Percentiles rank a stretch among this genome's conserved stretches.
These are phyloP conservation scores for Phaeomoniella chlamydospora DNA, from an alignment of 2,329 filamentous ascomycete genomes.

Conservation along the genomic window DNA sequence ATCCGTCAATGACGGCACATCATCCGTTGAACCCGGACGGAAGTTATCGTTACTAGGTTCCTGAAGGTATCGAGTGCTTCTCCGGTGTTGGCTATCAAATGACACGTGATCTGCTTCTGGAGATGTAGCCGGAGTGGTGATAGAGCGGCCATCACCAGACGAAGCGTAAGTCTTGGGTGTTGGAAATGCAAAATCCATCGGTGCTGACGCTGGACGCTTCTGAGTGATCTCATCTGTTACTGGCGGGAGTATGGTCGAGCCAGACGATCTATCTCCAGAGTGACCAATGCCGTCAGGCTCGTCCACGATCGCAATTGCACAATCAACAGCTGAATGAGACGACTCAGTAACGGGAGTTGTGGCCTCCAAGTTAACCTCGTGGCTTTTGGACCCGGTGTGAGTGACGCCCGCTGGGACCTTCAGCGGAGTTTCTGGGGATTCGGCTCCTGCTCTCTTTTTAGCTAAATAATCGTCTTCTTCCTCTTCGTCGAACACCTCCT, in stretches of 20 bases:
- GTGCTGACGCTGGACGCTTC: conserved; percentile 26
- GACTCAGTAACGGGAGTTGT: neutral
- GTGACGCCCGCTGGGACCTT: neutral
- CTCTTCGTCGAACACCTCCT: conserved; percentile 35
- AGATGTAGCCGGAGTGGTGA: conserved; percentile 26
- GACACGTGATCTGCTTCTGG: conserved; percentile 25
- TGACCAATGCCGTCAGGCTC: neutral
- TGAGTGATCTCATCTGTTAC: conserved; percentile 12
- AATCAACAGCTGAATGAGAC: neutral
- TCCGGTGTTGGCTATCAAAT: conserved; percentile 23
- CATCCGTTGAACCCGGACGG: conserved; percentile 28
- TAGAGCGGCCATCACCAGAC: conserved; percentile 17
- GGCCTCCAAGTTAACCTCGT: neutral
- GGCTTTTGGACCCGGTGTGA: neutral
- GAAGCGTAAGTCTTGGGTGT: conserved; percentile 23
- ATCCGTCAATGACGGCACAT: conserved; percentile 34
- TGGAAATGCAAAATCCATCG: conserved; percentile 21
- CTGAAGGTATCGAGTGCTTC: conserved; percentile 18
- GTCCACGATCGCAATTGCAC: neutral
- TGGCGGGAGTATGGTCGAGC: conserved; percentile 12
- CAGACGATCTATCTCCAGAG: conserved; percentile 9
- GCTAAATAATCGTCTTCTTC: conserved; percentile 34
- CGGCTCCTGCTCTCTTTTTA: conserved; percentile 5
- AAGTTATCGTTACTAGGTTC: conserved; percentile 21
- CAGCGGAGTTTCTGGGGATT: neutral